Evolutionary conservation across 2,329 filamentous ascomycete genomes (phyloP).

Genomic region (Volutella citrinella): DNA sequence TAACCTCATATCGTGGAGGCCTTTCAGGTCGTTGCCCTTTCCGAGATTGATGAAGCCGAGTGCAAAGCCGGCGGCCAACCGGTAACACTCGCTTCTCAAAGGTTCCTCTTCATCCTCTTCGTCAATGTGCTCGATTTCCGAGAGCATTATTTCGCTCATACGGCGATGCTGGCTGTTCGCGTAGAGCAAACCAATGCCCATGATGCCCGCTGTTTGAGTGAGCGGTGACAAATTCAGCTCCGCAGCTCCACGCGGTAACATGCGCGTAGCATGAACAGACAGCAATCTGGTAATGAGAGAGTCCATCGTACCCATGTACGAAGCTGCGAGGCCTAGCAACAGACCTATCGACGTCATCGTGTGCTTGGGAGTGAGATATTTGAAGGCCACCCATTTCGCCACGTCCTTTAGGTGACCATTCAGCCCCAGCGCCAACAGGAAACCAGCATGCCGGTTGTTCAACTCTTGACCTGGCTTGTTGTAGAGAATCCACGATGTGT

Average conservation of each 20-base stretch:
- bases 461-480: conserved; percentile 87
- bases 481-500: conserved; percentile 98
- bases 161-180: conserved; percentile 93
- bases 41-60: conserved; percentile 93
- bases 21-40: conserved; percentile 82
- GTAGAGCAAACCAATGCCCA: conserved; percentile 94
- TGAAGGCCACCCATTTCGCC: conserved; percentile 98
- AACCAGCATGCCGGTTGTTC: conserved; percentile 94
- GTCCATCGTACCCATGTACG: conserved; percentile 96
- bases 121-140: conserved; percentile 88
- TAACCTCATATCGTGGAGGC: conserved; percentile 89
- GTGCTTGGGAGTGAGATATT: conserved; percentile 98
- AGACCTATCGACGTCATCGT: conserved; percentile 98
- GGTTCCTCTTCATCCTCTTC: conserved; percentile 78
- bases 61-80: conserved; percentile 88
- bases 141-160: conserved; percentile 99
- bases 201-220: conserved; percentile 92
- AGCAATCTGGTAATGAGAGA: conserved; percentile 87
- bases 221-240: conserved; percentile 91
- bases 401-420: conserved; percentile 93
- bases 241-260: conserved; percentile 87
- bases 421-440: conserved; percentile 83
- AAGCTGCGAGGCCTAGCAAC: conserved; percentile 87
- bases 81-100: conserved; percentile 91
- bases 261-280: conserved; percentile 92